Evolutionary conservation across 2,329 filamentous ascomycete genomes (phyloP).

Genomic region (Dryadomyces quercivorus): DNA sequence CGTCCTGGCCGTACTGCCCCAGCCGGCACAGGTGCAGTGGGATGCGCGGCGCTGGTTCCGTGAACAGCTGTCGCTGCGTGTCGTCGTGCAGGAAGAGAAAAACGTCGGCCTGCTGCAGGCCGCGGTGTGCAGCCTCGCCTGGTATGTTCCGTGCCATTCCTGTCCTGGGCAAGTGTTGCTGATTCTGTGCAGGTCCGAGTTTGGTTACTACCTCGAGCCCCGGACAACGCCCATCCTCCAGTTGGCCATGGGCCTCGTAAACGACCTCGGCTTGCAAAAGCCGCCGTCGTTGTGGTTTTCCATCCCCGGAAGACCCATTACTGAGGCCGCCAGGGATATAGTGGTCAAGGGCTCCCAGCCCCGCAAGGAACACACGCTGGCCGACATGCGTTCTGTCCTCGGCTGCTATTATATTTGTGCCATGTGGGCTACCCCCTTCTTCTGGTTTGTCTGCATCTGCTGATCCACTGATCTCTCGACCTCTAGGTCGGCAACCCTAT

Average conservation of each 20-base stretch:
- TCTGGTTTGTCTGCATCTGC: slow-evolving; percentile 15
- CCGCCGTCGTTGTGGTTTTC: slow-evolving; percentile 13
- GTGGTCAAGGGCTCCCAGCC: slow-evolving; percentile 5
- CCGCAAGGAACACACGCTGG: slow-evolving; percentile 16
- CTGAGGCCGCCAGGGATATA: slow-evolving; percentile 18
- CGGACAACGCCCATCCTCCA: slow-evolving; percentile 26
- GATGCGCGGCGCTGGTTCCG: slow-evolving; percentile 24
- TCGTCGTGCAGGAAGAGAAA: slow-evolving; percentile 25
- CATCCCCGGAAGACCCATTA: slow-evolving; percentile 18
- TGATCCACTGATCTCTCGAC: not conserved
- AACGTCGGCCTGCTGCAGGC: slow-evolving; percentile 25
- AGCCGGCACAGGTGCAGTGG: slow-evolving; percentile 19
- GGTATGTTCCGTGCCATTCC: slow-evolving; percentile 14
- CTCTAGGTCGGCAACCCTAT: slow-evolving; percentile 16
- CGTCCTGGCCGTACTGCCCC: slow-evolving; percentile 21
- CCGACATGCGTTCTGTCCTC: slow-evolving; percentile 27
- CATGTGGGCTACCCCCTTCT: slow-evolving; percentile 7
- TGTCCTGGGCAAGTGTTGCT: not conserved
- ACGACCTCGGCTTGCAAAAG: slow-evolving; percentile 25
- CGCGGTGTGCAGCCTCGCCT: slow-evolving; percentile 24
- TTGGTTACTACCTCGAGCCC: slow-evolving; percentile 24
- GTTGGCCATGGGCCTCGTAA: slow-evolving; percentile 23
- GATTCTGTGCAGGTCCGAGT: slow-evolving; percentile 22
- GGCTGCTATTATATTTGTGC: slow-evolving; percentile 25
- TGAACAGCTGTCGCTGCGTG: slow-evolving; percentile 22